phyloP scores from a whole-genome alignment of 345 rosid species.

The Sapria himalayana region DNA sequence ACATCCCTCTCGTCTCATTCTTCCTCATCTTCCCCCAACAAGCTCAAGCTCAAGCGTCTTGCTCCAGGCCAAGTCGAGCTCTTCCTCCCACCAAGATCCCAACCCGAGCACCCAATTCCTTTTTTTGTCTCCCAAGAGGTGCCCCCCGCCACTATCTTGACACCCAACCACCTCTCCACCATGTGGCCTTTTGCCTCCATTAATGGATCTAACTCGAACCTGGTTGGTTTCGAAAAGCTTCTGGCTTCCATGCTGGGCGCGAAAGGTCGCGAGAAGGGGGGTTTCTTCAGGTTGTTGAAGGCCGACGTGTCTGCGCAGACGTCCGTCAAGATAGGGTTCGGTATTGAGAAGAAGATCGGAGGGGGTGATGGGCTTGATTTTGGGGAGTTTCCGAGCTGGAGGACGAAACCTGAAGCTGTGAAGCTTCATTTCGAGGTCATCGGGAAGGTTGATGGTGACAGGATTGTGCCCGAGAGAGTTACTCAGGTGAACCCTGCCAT shows the following conservation, averaged over 20 bases:
- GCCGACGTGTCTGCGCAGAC: constrained; percentile 79
- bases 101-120: constrained; percentile 16
- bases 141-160: constrained; percentile 28
- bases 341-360: constrained; percentile 60
- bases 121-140: constrained; percentile 15
- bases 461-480: constrained; percentile 49
- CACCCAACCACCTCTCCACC: constrained; percentile 53
- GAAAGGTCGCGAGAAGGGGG: constrained; percentile 40
- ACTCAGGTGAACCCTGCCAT: constrained; percentile 40
- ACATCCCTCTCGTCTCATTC: constrained; percentile 53
- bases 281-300: constrained; percentile 53
- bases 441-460: constrained; percentile 68
- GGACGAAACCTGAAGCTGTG: constrained; percentile 54
- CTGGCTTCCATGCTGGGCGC: constrained; percentile 62
- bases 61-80: constrained; percentile 82
- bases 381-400: constrained; percentile 44
- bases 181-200: constrained; percentile 84
- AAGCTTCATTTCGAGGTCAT: constrained; percentile 80
- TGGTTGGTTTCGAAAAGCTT: constrained; percentile 57
- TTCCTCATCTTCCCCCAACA: constrained; percentile 23
- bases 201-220: constrained; percentile 51
- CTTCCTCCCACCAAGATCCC: constrained; percentile 25
- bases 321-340: constrained; percentile 61
- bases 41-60: constrained; percentile 71
- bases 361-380: constrained; percentile 18